A percentile compares a stretch with the other conserved stretches of the same genome.
Evolutionary conservation across 2,329 filamentous ascomycete genomes (phyloP).

Genomic region (Trichophyton verrucosum): DNA sequence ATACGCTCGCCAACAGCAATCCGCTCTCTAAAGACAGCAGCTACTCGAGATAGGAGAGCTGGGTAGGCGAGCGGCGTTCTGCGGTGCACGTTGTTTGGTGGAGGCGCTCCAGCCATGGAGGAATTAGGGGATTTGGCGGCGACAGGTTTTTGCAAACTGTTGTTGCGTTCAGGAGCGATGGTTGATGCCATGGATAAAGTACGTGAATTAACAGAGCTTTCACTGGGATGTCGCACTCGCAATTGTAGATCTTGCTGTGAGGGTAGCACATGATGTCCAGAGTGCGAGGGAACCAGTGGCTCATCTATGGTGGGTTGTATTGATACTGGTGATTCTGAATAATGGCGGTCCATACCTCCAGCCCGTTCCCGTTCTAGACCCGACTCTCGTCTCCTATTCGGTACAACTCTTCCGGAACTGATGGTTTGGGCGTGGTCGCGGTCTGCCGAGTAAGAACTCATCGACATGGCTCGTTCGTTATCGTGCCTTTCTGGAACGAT

Average conservation of each 20-base stretch:
- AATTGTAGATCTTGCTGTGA: constrained; percentile 14
- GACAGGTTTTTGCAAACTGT: constrained; percentile 36
- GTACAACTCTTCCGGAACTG: constrained; percentile 74
- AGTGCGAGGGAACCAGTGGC: not conserved
- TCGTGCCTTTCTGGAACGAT: constrained; percentile 84
- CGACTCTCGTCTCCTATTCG: constrained; percentile 55
- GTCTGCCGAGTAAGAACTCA: constrained; percentile 72
- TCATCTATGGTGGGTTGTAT: constrained; percentile 36
- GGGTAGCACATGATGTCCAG: constrained; percentile 7
- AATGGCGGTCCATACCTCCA: constrained; percentile 21
- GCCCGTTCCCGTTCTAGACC: constrained; percentile 17
- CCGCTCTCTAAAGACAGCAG: constrained; percentile 80
- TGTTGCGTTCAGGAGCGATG: constrained; percentile 45
- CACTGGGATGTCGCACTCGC: constrained; percentile 31
- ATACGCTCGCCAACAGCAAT: constrained; percentile 76
- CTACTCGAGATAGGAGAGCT: constrained; percentile 82
- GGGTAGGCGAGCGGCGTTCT: constrained; percentile 83
- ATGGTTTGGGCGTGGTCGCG: constrained; percentile 74
- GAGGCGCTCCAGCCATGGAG: constrained; percentile 36
- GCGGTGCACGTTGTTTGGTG: constrained; percentile 47
- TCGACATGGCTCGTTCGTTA: constrained; percentile 91
- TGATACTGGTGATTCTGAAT: constrained; percentile 30
- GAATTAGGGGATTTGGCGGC: constrained; percentile 40
- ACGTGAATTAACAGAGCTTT: constrained; percentile 38
- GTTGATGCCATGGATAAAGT: constrained; percentile 86